These are phyloP conservation scores for Penicillium concentricum DNA, from an alignment of 2,329 filamentous ascomycete genomes.

Conservation along the genomic window DNA sequence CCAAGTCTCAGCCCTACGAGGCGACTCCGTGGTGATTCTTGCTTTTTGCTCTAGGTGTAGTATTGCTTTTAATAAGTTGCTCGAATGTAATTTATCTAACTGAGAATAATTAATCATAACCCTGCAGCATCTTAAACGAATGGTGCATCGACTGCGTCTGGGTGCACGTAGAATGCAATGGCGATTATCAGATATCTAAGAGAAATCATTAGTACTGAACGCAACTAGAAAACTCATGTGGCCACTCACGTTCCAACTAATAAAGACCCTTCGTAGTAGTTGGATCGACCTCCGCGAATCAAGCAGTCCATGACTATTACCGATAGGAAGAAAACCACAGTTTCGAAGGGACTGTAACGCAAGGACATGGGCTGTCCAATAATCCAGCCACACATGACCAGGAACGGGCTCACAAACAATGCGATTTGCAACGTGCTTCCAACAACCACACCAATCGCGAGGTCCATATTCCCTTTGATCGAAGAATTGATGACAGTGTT, in stretches of 20 bases:
- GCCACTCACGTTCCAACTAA: conserved; percentile 20
- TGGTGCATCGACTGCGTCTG: conserved; percentile 7
- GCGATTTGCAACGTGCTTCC: conserved; percentile 57
- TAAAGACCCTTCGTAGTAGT: conserved; percentile 21
- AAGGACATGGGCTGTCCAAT: conserved; percentile 50
- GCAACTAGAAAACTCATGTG: neutral
- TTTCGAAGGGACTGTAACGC: conserved; percentile 21
- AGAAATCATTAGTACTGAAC: neutral
- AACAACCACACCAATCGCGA: conserved; percentile 56
- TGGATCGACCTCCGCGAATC: conserved; percentile 19
- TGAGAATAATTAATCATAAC: neutral
- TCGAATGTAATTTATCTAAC: neutral
- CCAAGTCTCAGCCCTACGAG: conserved; percentile 11
- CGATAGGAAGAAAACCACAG: conserved; percentile 18
- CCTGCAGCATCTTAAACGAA: neutral
- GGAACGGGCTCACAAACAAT: conserved; percentile 56
- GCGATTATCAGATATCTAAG: conserved; percentile 19
- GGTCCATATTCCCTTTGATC: conserved; percentile 58
- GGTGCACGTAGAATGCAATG: conserved; percentile 20
- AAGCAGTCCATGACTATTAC: conserved; percentile 23
- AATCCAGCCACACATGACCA: conserved; percentile 58
- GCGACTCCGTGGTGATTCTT: neutral
- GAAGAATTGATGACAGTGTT: conserved; percentile 56
- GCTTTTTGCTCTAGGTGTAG: no score
- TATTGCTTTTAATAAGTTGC: no score